Percentiles rank a stretch among this genome's conserved stretches.
Evolutionary conservation across 352 stramenopile genomes (phyloP).

Genomic region (Globisporangium acanthophoron): DNA sequence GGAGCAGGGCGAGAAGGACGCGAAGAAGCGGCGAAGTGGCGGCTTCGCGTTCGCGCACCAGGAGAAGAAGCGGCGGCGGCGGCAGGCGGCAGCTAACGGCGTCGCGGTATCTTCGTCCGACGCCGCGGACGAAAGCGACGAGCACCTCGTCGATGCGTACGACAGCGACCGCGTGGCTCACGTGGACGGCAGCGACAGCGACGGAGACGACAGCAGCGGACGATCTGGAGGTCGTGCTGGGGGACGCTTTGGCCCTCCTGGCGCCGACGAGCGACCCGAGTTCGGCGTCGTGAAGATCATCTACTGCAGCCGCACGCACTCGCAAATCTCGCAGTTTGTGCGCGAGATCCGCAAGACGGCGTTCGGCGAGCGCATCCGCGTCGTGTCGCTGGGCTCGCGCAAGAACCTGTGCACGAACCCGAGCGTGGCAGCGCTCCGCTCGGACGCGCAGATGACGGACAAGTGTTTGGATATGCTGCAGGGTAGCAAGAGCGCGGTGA

Average conservation of each 20-base stretch:
- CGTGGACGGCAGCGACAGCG: conserved; percentile 20
- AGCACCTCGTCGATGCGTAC: conserved; percentile 73
- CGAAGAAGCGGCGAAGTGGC: conserved; percentile 65
- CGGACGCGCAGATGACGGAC: conserved; percentile 79
- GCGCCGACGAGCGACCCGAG: conserved; percentile 15
- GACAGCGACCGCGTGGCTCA: conserved; percentile 46
- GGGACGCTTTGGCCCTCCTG: neutral
- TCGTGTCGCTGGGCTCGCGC: conserved; percentile 75
- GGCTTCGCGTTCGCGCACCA: conserved; percentile 55
- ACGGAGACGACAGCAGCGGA: conserved; percentile 24
- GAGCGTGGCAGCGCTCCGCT: conserved; percentile 52
- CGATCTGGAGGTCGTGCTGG: neutral
- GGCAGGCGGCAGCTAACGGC: neutral
- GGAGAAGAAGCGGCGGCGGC: conserved; percentile 32
- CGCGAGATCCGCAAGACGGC: conserved; percentile 81
- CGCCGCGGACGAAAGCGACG: conserved; percentile 19
- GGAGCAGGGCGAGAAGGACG: conserved; percentile 32
- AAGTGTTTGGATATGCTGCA: conserved; percentile 86
- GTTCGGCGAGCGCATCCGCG: conserved; percentile 65
- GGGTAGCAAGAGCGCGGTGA: conserved; percentile 38
- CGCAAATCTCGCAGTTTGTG: conserved; percentile 87
- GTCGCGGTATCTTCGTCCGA: neutral
- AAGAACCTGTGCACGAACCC: conserved; percentile 85
- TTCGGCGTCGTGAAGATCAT: conserved; percentile 80
- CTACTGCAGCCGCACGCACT: conserved; percentile 89